Evolutionary conservation across 768 basidiomycete genomes (phyloP), one percentile per base, ranked within the genome.

Genomic region (Boletus rubropictus): DNA sequence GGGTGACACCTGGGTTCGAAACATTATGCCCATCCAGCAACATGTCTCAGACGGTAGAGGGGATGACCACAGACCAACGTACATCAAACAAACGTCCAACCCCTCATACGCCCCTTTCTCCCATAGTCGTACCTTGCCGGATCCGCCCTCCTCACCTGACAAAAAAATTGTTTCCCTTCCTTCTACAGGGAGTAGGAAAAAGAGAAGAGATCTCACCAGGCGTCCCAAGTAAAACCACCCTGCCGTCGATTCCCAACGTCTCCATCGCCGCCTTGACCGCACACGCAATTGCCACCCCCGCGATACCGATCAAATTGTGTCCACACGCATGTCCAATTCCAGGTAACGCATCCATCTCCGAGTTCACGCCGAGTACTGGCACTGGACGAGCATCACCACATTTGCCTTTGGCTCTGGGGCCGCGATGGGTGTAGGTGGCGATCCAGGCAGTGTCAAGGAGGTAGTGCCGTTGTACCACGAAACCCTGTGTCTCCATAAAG

Each of bases 21-120:
- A 41, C n/a, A 14, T 36, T 21, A 38, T 4, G 7, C 3, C 24
- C 7, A 25, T 44, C 40, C 36, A 40, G 29, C 10, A 25, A 9
- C 25, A 31, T 18, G 12, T 28, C 25, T 28, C 12, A 29, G 14
- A 29, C 14, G 4, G 25, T 17, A n/a, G 8, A 25, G 7, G 14
- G n/a, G 8, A 9, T 10, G 9, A 5, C 12, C 29, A 29, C 12
- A 11, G 32, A 9, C 15, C 28, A 39, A 33, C 73, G 15, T 44
- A 82, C 88, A 89, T 89, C 40, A 90, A 62, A 59, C 89, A 89
- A 3, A 75, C 77, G 41, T 79, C 82, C 80, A 91, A 82, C 4
- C 74, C 82, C 40, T 85, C 70, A 56, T 91, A 91, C 15, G 80
- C 84, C 7, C 82, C 88, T 20, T 72, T 72, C 21, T 88, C 75